phyloP scores from a whole-genome alignment of 495 filamentous ascomycete genomes.

The Arthonia radiata region DNA sequence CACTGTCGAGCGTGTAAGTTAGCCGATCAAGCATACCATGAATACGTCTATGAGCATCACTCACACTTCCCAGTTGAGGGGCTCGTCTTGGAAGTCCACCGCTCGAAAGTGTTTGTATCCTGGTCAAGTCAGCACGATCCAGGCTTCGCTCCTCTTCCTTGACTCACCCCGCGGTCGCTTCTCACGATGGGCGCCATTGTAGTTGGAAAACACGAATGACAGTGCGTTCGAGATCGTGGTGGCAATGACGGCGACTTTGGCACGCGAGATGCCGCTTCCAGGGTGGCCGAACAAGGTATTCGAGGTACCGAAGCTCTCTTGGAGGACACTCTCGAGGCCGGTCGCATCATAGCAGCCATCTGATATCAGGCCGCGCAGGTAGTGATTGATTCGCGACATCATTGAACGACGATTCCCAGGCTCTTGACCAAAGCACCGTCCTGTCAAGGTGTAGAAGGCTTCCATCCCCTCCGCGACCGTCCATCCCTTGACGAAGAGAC shows the following conservation, averaged over 20 bases:
- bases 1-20: constrained; percentile 5
- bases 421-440: constrained; percentile 8
- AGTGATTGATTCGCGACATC: constrained; percentile 5
- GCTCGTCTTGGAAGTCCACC: constrained; percentile 4
- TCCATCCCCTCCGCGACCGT: constrained; percentile 7
- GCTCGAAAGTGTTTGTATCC: constrained; percentile 5
- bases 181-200: constrained; percentile 5
- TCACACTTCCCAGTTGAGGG: constrained; percentile 9
- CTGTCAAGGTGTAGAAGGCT: constrained; percentile 10
- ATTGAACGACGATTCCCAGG: constrained; percentile 4
- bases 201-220: constrained; percentile 11
- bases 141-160: background rate
- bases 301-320: constrained; percentile 9
- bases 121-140: constrained; percentile 1
- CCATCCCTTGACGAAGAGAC: constrained; percentile 9
- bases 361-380: constrained; percentile 9
- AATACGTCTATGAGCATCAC: background rate
- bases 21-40: background rate
- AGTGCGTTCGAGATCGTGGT: constrained; percentile 8
- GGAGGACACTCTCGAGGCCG: constrained; percentile 9
- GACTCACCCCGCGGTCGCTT: constrained; percentile 1
- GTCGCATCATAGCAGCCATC: constrained; percentile 12
- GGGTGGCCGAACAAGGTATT: constrained; percentile 9
- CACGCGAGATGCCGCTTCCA: constrained; percentile 1
- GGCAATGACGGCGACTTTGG: constrained; percentile 9